Conservation (phyloP, 495 filamentous ascomycete genomes). For the Lasiosphaeris hirsuta region DNA sequence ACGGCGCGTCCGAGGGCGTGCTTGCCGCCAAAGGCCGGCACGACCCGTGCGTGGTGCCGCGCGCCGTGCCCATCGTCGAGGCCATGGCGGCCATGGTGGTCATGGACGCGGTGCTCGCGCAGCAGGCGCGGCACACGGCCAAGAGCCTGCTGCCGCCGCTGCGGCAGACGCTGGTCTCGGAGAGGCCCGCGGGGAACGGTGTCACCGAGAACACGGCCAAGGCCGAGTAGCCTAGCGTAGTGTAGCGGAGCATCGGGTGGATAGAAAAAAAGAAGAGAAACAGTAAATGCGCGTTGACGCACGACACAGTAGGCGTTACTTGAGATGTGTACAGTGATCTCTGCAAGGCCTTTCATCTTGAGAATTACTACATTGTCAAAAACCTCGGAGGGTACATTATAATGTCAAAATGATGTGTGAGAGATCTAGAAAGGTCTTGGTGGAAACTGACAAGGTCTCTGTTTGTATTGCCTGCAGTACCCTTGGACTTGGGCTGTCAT, state of each 20-base stretch:
- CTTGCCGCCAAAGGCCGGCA: conserved; percentile 94
- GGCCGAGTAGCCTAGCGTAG: not conserved
- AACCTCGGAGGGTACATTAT: not conserved
- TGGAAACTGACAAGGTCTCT: no score
- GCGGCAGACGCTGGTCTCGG: conserved; percentile 31
- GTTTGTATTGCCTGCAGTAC: no score
- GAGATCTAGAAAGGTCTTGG: not conserved
- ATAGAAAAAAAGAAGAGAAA: conserved; percentile 6
- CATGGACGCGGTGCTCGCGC: conserved; percentile 87
- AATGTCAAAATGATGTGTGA: not conserved
- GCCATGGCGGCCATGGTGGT: conserved; percentile 89
- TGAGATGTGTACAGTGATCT: no score
- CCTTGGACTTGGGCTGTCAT: no score
- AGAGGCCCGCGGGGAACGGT: conserved; percentile 24
- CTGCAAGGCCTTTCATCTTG: no score
- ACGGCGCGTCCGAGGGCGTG: conserved; percentile 62
- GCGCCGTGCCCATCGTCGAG: conserved; percentile 94
- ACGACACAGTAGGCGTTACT: no score
- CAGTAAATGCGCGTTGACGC: not conserved
- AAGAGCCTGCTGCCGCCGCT: conserved; percentile 52
- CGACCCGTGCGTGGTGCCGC: conserved; percentile 91
- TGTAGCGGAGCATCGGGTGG: not conserved
- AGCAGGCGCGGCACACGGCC: conserved; percentile 65
- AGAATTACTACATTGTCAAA: no score
- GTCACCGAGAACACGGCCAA: conserved; percentile 21